Conservation (phyloP, 768 basidiomycete species). For the Chalciporus chontae region DNA sequence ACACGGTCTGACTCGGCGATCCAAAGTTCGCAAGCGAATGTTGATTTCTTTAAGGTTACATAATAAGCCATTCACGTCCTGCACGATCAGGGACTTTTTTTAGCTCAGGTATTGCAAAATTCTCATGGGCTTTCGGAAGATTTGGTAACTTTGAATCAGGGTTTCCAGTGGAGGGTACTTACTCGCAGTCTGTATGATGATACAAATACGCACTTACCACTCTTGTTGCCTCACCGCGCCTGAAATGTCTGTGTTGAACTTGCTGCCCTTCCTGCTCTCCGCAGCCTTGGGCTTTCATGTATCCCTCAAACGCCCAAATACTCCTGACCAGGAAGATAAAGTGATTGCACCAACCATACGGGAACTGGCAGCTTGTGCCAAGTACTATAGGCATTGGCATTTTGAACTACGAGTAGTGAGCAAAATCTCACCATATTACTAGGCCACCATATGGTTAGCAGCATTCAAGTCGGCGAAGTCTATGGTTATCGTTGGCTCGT, state of each 20-base stretch:
- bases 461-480: neutral
- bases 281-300: slow-evolving; percentile 8
- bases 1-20: too few species aligned
- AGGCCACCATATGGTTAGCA: neutral
- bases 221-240: neutral
- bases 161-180: too few species aligned
- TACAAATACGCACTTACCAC: neutral
- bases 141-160: too few species aligned
- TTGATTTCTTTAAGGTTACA: too few species aligned
- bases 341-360: slow-evolving; percentile 1
- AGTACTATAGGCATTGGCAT: neutral
- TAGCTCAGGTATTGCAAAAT: too few species aligned
- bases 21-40: too few species aligned
- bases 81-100: too few species aligned
- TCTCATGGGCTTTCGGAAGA: too few species aligned
- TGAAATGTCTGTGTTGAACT: slow-evolving; percentile 11
- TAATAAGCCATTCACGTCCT: too few species aligned
- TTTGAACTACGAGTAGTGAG: too few species aligned
- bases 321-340: neutral
- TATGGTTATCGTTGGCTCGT: neutral
- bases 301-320: neutral
- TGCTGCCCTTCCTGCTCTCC: slow-evolving; percentile 2
- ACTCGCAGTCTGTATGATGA: too few species aligned
- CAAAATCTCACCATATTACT: neutral
- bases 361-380: neutral